These are phyloP conservation scores for Calonectria leucothoes DNA, from an alignment of 2,329 filamentous ascomycete species.

Conservation along the genomic window DNA sequence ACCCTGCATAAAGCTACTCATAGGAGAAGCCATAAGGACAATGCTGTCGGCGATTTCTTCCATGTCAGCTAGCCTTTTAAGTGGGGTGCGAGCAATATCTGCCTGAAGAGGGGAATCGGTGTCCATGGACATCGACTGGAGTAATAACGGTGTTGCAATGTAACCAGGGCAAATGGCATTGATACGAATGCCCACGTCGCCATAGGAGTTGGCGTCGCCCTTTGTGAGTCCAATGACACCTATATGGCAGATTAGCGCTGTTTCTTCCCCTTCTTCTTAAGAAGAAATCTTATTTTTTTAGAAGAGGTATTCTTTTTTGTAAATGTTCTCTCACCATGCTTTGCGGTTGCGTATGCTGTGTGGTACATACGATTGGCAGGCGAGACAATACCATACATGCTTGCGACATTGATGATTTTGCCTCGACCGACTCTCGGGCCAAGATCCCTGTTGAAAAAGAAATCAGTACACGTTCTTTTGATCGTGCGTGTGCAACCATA, in stretches of 20 bases:
- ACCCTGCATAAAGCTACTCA: conserved; percentile 66
- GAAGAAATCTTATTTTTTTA: too few species aligned
- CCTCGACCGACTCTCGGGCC: conserved; percentile 57
- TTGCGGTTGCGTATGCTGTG: conserved; percentile 62
- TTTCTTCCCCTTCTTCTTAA: too few species aligned
- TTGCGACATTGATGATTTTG: conserved; percentile 65
- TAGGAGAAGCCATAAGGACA: conserved; percentile 61
- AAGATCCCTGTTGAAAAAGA: conserved; percentile 41
- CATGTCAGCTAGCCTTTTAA: conserved; percentile 58
- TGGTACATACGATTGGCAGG: conserved; percentile 49
- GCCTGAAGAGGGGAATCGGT: conserved; percentile 45
- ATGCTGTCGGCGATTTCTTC: conserved; percentile 67
- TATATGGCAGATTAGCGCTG: background rate
- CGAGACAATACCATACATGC: conserved; percentile 62
- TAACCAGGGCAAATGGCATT: conserved; percentile 71
- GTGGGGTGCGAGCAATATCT: conserved; percentile 58
- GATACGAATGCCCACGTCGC: conserved; percentile 63
- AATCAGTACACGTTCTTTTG: background rate
- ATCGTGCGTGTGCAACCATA: conserved; percentile 18
- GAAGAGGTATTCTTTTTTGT: too few species aligned
- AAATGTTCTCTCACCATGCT: conserved; percentile 54
- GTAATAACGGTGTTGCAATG: conserved; percentile 55
- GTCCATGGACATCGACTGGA: conserved; percentile 35
- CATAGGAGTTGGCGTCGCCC: conserved; percentile 65
- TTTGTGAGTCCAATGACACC: conserved; percentile 63